Conservation (phyloP, 495 filamentous ascomycete genomes). For the Daldinia vernicosa region DNA sequence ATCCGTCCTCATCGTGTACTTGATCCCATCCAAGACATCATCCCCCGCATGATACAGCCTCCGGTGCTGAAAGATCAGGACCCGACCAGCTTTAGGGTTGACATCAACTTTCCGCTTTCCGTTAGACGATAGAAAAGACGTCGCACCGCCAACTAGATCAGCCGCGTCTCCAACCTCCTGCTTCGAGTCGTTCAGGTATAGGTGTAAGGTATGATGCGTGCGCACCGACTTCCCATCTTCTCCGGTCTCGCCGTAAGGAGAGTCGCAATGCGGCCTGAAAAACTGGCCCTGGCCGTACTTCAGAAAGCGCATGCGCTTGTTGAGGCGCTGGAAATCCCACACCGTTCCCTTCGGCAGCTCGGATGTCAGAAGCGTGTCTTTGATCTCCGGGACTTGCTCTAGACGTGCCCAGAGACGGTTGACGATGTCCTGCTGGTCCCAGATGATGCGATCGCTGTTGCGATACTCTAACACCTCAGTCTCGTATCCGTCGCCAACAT, state of each 20-base stretch:
- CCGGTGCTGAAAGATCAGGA: conserved; percentile 82
- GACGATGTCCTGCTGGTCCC: conserved; percentile 69
- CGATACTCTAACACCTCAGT: conserved; percentile 63
- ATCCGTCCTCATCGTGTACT: conserved; percentile 83
- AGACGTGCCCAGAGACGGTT: conserved; percentile 68
- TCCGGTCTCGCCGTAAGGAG: conserved; percentile 65
- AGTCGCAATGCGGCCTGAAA: conserved; percentile 82
- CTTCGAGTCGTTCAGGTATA: conserved; percentile 76
- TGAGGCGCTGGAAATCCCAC: conserved; percentile 67
- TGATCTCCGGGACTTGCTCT: conserved; percentile 42
- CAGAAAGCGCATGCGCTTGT: conserved; percentile 84
- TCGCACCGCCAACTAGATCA: conserved; percentile 71
- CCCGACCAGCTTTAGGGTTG: conserved; percentile 73
- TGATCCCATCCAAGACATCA: conserved; percentile 72
- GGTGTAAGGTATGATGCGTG: conserved; percentile 80
- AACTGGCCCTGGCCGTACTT: conserved; percentile 81
- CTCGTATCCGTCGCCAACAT: conserved; percentile 70
- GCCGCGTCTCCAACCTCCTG: conserved; percentile 44
- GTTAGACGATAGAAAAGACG: conserved; percentile 67
- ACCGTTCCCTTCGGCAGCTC: conserved; percentile 14
- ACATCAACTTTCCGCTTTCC: conserved; percentile 65
- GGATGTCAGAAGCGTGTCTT: conserved; percentile 37
- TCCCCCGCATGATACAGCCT: conserved; percentile 75
- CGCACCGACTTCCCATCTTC: conserved; percentile 56
- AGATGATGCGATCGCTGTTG: conserved; percentile 79